These are phyloP conservation scores for Tothia fuscella DNA, from an alignment of 2,329 filamentous ascomycete species.

Conservation along the genomic window DNA sequence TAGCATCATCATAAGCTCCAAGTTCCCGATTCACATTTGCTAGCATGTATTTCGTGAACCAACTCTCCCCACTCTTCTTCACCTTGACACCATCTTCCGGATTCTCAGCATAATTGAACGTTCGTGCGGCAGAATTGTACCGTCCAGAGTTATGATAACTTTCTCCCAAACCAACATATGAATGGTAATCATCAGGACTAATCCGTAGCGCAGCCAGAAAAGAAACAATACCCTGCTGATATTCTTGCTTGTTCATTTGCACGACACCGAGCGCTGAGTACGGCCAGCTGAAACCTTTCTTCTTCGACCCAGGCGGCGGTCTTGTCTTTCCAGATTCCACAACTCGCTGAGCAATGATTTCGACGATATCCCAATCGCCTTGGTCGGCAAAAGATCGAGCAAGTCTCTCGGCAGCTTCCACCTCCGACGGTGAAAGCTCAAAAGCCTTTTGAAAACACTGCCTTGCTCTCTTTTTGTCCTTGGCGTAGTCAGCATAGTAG, in stretches of 20 bases:
- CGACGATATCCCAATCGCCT: conserved; percentile 92
- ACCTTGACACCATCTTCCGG: conserved; percentile 51
- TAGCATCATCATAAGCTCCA: conserved; percentile 77
- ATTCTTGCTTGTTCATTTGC: conserved; percentile 88
- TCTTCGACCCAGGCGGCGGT: conserved; percentile 83
- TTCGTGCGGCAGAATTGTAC: conserved; percentile 86
- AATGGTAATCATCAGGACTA: conserved; percentile 78
- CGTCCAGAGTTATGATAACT: conserved; percentile 90
- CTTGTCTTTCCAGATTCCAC: conserved; percentile 90
- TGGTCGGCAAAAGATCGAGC: conserved; percentile 78
- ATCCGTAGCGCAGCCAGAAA: conserved; percentile 85
- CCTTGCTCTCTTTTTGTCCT: conserved; percentile 74
- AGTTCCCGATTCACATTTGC: conserved; percentile 89
- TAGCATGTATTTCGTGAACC: conserved; percentile 96
- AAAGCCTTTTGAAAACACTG: conserved; percentile 94
- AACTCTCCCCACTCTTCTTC: conserved; percentile 51
- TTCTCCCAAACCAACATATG: conserved; percentile 93
- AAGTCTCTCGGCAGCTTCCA: conserved; percentile 75
- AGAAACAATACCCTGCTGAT: conserved; percentile 74
- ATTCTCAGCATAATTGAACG: conserved; percentile 72
- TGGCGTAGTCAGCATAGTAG: conserved; percentile 84
- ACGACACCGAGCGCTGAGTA: conserved; percentile 88
- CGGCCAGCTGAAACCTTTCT: conserved; percentile 89
- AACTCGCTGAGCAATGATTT: conserved; percentile 79
- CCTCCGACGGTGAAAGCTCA: conserved; percentile 77